Evolutionary conservation across 805 yeast genomes (phyloP).

Genomic region (Candida silvicultrix): DNA sequence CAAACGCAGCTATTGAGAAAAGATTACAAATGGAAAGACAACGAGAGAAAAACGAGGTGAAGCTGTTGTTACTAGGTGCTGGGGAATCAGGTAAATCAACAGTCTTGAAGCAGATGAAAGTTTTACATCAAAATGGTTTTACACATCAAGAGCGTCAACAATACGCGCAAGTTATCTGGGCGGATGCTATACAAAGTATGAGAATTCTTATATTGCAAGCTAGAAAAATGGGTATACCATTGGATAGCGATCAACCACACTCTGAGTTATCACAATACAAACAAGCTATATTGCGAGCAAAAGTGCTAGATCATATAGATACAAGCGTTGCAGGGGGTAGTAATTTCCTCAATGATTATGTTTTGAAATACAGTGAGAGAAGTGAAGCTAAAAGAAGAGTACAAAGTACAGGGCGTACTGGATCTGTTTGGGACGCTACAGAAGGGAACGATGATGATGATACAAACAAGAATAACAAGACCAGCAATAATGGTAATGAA

Average conservation of each 20-base stretch:
- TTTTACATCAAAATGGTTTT: constrained; percentile 84
- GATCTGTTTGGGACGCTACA: constrained; percentile 22
- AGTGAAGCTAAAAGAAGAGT: constrained; percentile 44
- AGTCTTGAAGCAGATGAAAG: constrained; percentile 80
- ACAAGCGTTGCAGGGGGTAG: constrained; percentile 63
- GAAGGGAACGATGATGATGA: constrained; percentile 8
- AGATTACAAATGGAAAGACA: constrained; percentile 46
- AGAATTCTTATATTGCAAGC: constrained; percentile 73
- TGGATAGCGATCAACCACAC: constrained; percentile 58
- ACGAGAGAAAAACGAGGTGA: constrained; percentile 53
- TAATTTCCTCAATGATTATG: constrained; percentile 56
- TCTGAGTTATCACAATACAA: constrained; percentile 40
- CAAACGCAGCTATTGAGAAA: constrained; percentile 62
- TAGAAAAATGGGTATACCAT: constrained; percentile 50
- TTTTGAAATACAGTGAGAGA: constrained; percentile 51
- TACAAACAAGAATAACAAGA: constrained; percentile 9
- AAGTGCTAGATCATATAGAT: constrained; percentile 56
- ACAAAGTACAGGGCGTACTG: constrained; percentile 50
- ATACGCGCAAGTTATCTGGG: constrained; percentile 88
- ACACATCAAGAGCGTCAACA: constrained; percentile 70
- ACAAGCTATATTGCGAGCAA: constrained; percentile 46
- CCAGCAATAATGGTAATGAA: constrained; percentile 5
- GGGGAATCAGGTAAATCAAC: constrained; percentile 96
- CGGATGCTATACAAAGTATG: constrained; percentile 84
- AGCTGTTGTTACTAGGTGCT: constrained; percentile 78